A percentile compares a stretch with the other conserved stretches of the same genome.
These are phyloP conservation scores for Drosera capensis DNA, from an alignment of 148 eudicot species.

Conservation along the genomic window DNA sequence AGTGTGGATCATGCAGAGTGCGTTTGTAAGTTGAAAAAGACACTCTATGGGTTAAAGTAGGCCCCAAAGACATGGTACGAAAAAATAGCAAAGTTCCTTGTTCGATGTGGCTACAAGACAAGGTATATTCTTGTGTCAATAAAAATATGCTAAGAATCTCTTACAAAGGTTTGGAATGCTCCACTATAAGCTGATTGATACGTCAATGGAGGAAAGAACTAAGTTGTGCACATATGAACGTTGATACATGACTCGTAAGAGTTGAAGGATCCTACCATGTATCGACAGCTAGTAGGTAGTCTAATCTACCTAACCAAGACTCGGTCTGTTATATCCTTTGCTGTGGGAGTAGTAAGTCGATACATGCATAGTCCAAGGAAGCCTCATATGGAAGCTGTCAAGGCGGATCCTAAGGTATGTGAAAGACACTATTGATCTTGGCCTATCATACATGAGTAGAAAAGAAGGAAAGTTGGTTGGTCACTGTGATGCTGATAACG, in stretches of 20 bases:
- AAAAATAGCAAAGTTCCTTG: not conserved
- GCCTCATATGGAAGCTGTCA: not conserved
- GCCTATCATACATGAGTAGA: not conserved
- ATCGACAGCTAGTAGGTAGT: slow-evolving; percentile 7
- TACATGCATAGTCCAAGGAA: not conserved
- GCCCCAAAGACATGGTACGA: not conserved
- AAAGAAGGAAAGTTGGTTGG: not conserved
- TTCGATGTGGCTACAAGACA: not conserved
- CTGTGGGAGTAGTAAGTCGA: too few relatives aligned
- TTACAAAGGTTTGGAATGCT: slow-evolving; percentile 5
- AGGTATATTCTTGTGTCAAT: slow-evolving; percentile 3
- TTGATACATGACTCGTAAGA: too few relatives aligned
- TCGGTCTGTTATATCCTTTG: too few relatives aligned
- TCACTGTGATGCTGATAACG: not conserved
- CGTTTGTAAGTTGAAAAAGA: not conserved
- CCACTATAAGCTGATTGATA: slow-evolving; percentile 7
- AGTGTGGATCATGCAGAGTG: not conserved
- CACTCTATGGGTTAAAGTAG: not conserved
- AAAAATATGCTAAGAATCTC: slow-evolving; percentile 5
- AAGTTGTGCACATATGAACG: slow-evolving; percentile 1
- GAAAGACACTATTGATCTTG: not conserved
- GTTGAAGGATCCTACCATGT: slow-evolving; percentile 5
- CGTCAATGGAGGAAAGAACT: not conserved
- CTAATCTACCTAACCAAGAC: slow-evolving; percentile 7
- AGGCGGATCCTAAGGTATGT: slow-evolving; percentile 3